A percentile compares a stretch with the other conserved stretches of the same genome.
Conservation (phyloP, 352 stramenopile species). For the Phytophthora colocasiae region DNA sequence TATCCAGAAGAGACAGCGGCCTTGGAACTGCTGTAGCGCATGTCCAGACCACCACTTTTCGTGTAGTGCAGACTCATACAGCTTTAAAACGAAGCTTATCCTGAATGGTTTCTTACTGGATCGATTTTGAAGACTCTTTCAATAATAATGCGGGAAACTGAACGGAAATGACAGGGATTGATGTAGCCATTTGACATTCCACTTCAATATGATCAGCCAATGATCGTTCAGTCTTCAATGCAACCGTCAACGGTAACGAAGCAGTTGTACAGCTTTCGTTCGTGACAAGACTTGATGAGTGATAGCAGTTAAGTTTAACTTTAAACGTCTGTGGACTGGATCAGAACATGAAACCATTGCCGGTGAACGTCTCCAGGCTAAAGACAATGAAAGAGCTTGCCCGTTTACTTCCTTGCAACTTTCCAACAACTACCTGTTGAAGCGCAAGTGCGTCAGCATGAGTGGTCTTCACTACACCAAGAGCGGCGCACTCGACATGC, state of each 20-base stretch:
- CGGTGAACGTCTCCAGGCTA: not conserved
- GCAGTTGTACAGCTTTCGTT: too few relatives aligned
- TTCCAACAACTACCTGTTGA: not conserved
- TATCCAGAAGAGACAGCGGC: slow-evolving; percentile 13
- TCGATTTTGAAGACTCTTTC: too few relatives aligned
- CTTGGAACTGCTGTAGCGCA: slow-evolving; percentile 34
- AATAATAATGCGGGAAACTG: too few relatives aligned
- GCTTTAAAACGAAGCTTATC: too few relatives aligned
- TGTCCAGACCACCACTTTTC: slow-evolving; percentile 31
- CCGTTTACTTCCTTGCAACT: not conserved
- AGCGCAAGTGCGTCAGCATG: slow-evolving; percentile 5
- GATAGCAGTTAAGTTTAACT: too few relatives aligned
- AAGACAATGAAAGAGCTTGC: too few relatives aligned
- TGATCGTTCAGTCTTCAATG: not conserved
- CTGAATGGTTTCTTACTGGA: too few relatives aligned
- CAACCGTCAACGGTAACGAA: not conserved
- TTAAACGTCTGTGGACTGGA: not conserved
- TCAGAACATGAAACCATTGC: not conserved
- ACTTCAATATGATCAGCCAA: slow-evolving; percentile 19
- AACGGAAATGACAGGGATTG: slow-evolving; percentile 21
- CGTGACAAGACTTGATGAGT: too few relatives aligned
- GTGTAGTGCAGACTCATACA: slow-evolving; percentile 35
- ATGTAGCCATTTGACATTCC: slow-evolving; percentile 18
- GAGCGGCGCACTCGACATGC: slow-evolving; percentile 34
- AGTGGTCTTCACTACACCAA: slow-evolving; percentile 33